Conservation (phyloP, 2,329 filamentous ascomycete genomes). For the Calonectria ilicicola region DNA sequence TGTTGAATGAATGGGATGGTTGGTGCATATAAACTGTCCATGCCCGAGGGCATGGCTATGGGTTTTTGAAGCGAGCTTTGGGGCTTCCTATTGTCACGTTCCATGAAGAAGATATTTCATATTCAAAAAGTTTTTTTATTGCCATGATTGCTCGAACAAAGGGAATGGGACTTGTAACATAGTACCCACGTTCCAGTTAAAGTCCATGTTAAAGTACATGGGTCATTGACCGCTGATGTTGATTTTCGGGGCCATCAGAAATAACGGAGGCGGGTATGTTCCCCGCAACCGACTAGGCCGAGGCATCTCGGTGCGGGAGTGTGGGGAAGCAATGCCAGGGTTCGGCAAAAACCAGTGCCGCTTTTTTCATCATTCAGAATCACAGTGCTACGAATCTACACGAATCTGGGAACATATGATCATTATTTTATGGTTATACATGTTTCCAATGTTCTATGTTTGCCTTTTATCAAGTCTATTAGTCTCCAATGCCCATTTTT, state of each 20-base stretch:
- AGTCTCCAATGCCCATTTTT: neutral
- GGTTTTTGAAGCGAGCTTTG: constrained; percentile 7
- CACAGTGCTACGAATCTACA: neutral
- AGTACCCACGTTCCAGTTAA: neutral
- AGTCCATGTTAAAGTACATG: neutral
- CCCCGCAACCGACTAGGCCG: constrained; percentile 32
- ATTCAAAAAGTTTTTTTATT: neutral
- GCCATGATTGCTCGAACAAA: neutral
- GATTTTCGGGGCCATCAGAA: neutral
- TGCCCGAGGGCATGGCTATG: neutral
- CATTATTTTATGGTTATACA: too few species aligned
- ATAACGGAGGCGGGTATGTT: neutral
- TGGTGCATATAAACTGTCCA: neutral
- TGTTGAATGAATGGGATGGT: neutral
- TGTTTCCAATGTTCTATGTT: neutral
- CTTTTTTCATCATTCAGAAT: neutral
- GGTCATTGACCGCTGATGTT: neutral
- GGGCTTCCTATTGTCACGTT: neutral
- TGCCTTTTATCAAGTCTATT: neutral
- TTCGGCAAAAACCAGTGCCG: neutral
- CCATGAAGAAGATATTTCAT: neutral
- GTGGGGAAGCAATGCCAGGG: constrained; percentile 31
- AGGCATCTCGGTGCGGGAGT: constrained; percentile 37
- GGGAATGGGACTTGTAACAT: neutral
- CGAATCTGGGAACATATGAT: neutral